Evolutionary conservation across 495 filamentous ascomycete species (phyloP).

Genomic region (Neurospora sp.): DNA sequence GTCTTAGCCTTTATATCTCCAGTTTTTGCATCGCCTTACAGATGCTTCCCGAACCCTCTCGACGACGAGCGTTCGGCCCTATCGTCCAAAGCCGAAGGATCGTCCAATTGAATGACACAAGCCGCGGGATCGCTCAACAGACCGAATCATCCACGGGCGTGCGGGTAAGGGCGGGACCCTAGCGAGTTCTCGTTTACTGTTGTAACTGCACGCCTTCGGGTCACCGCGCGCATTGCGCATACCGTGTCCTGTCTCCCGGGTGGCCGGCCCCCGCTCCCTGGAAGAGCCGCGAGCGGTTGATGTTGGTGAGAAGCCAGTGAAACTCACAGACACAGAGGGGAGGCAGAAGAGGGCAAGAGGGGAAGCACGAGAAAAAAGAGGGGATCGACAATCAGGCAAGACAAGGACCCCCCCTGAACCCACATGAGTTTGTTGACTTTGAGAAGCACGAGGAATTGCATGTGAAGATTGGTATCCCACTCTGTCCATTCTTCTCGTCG

Average conservation of each 20-base stretch:
- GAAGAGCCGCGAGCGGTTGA: neutral
- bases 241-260: neutral
- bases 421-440: neutral
- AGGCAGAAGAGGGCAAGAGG: neutral
- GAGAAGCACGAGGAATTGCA: neutral
- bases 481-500: neutral
- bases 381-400: neutral
- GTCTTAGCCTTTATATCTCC: neutral
- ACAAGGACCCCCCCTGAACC: neutral
- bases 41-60: neutral
- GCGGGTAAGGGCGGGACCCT: neutral
- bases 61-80: neutral
- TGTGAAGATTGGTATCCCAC: neutral
- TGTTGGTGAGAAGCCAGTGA: neutral
- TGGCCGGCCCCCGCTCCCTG: neutral
- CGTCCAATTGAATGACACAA: neutral
- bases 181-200: neutral
- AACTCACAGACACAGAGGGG: neutral
- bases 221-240: neutral
- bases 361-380: neutral
- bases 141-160: neutral
- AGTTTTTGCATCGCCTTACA: neutral
- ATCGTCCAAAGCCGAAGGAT: neutral
- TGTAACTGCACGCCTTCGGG: neutral
- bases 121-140: neutral